Conservation (phyloP, 305 asterid species). For the Fraxinus nigra region DNA sequence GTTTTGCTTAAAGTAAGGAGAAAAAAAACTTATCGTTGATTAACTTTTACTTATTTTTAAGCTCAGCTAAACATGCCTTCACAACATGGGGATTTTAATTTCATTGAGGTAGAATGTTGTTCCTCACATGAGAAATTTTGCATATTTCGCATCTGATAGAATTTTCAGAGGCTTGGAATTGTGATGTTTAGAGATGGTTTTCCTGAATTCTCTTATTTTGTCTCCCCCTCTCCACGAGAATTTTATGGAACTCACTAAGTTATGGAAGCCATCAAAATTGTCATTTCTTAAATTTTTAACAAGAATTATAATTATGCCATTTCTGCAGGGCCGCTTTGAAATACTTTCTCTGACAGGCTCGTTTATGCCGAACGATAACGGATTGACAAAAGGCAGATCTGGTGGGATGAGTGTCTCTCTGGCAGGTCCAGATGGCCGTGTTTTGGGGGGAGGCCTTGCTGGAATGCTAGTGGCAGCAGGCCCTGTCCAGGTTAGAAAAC, state of each 20-base stretch:
- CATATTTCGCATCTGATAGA: background rate
- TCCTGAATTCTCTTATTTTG: background rate
- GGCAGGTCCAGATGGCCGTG: conserved; percentile 95
- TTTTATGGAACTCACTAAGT: background rate
- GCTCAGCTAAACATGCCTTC: background rate
- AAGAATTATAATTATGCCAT: background rate
- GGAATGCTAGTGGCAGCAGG: conserved; percentile 90
- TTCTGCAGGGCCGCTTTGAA: conserved; percentile 77
- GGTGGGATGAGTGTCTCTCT: conserved; percentile 92
- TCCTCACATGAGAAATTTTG: background rate
- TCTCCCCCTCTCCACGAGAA: background rate
- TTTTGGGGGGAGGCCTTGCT: conserved; percentile 92
- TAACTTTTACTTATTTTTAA: background rate
- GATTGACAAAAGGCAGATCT: conserved; percentile 74
- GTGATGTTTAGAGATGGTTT: background rate
- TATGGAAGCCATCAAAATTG: background rate
- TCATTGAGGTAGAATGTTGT: background rate
- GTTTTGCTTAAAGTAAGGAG: background rate
- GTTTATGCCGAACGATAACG: conserved; percentile 73
- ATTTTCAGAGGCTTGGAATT: background rate
- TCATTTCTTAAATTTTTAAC: background rate
- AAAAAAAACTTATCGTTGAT: background rate
- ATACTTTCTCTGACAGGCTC: conserved; percentile 84
- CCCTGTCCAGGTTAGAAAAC: conserved; percentile 75
- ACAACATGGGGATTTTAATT: background rate